Evolutionary conservation across 371 early-diverging fungal genomes (phyloP), one percentile per base, ranked within the genome.

Genomic region (Fennellomyces sp.): DNA sequence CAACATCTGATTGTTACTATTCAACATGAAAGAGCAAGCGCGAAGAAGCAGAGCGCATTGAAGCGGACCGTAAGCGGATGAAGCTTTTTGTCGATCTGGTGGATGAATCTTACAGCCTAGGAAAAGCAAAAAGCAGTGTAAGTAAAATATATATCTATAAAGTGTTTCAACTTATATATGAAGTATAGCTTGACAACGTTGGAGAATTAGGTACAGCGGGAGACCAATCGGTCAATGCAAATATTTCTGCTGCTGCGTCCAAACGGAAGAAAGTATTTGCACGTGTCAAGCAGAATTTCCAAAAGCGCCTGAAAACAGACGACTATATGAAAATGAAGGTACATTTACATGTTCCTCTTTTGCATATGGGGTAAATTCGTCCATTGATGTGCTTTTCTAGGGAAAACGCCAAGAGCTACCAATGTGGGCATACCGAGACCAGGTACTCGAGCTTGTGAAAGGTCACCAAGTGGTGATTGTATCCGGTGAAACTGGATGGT

Each of bases 401-500:
- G 65, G 70, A 39, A 80, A 89, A 59, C 75, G 93, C 50, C 62
- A 75, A 30, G 68, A 74, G 7, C 65, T 93, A 5, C 93, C 92
- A 0, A 87, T 92, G 23, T 70, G 68, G 42, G 71, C 74, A 4
- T 84, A 86, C 64, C 76, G 83, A 38, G 66, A 85, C 8, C 75
- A 84, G 19, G 72, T 93, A 26, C 30, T 89, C 29, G 59, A 75
- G 0, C 33, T 78, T 2, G 53, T 92, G 21, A 71, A 83, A 35
- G 66, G 64, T 7, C 70, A 91, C 49, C 86, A 87, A 52, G 87
- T 94, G 2, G 64, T 87, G n/a, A 83, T 97, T 39, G 72, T 97
- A 15, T 78, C 88, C 7, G 99, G 97, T 15, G 95, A 91, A 52
- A 97, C 99, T 2, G 99, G 98, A 38, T 92, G 75, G 70, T 58